phyloP scores from a whole-genome alignment of 176 grass and related monocot species.

The Triticum dicoccoides region DNA sequence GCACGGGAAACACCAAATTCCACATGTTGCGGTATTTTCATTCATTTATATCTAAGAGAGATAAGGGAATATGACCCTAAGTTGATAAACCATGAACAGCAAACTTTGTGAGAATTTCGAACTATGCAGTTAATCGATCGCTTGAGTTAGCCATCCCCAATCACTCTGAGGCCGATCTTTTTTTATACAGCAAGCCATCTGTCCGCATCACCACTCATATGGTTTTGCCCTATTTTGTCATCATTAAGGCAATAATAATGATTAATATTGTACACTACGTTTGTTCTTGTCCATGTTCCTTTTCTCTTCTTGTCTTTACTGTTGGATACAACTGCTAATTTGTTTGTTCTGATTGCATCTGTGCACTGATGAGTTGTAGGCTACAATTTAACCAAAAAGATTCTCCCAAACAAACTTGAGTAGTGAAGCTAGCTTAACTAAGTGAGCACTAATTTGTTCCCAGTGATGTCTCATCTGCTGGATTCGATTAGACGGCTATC shows the following conservation, averaged over 20 bases:
- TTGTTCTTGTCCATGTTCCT: conserved; percentile 20
- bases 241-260: background rate
- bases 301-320: conserved; percentile 18
- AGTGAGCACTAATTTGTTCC: conserved; percentile 30
- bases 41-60: no score
- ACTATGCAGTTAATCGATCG: background rate
- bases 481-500: background rate
- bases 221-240: background rate
- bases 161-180: background rate
- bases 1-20: no score
- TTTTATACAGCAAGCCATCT: background rate
- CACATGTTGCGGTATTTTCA: no score
- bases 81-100: conserved; percentile 26
- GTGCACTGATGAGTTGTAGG: conserved; percentile 10
- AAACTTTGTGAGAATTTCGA: conserved; percentile 22
- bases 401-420: conserved; percentile 29
- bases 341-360: conserved; percentile 25
- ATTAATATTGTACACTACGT: background rate
- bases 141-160: background rate
- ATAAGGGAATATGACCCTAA: no score
- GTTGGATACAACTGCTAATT: conserved; percentile 20
- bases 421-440: conserved; percentile 20
- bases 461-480: conserved; percentile 30
- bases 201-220: background rate
- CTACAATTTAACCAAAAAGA: conserved; percentile 27